Percentiles rank a stretch among this genome's conserved stretches.
phyloP scores from a whole-genome alignment of 1,284 basidiomycete genomes.

The Rhodotorula sp. region DNA sequence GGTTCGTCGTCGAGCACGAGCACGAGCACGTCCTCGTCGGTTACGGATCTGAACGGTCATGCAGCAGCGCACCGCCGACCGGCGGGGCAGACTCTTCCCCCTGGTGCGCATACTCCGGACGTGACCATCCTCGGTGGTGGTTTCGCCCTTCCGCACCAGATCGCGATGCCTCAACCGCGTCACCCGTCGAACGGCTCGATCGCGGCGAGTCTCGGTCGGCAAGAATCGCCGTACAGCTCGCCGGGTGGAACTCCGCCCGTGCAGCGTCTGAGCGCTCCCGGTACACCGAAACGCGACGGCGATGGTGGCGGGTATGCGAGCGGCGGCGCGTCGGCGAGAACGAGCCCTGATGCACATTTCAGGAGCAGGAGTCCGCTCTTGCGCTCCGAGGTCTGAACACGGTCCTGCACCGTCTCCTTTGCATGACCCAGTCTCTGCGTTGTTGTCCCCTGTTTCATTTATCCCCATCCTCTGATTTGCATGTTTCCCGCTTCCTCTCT shows the following conservation, averaged over 20 bases:
- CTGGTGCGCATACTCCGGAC: conserved; percentile 27
- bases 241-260: too few species aligned
- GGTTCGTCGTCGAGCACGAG: neutral
- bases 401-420: too few species aligned
- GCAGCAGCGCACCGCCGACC: conserved; percentile 10
- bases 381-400: neutral
- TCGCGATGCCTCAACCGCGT: neutral
- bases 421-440: too few species aligned
- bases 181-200: neutral
- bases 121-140: neutral
- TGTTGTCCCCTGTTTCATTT: neutral
- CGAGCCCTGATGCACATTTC: conserved; percentile 2
- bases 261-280: neutral
- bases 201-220: neutral
- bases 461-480: neutral
- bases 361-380: conserved; percentile 5
- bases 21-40: neutral
- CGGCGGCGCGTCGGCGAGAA: neutral
- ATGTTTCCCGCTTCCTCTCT: neutral
- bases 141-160: neutral
- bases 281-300: neutral
- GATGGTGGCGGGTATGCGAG: neutral
- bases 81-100: conserved; percentile 7
- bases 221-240: neutral
- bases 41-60: neutral